These are phyloP conservation scores for Quercus lobata DNA, from an alignment of 331 rosid genomes.

Conservation along the genomic window DNA sequence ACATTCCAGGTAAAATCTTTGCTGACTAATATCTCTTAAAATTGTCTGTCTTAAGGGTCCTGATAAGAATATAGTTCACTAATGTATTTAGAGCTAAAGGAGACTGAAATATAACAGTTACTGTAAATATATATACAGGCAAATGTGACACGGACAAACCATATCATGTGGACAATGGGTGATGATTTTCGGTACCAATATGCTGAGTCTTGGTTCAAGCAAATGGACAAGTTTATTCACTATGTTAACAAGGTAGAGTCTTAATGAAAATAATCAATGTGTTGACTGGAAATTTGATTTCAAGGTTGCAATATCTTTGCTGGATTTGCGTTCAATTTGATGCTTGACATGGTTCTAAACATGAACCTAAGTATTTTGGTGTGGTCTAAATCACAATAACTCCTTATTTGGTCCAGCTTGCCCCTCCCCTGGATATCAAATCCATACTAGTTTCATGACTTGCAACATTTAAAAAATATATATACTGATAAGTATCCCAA, in stretches of 20 bases:
- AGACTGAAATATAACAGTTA: background rate
- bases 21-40: background rate
- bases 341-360: background rate
- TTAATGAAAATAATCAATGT: background rate
- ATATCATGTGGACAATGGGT: slow-evolving; percentile 98
- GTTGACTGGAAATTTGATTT: background rate
- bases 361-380: background rate
- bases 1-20: slow-evolving; percentile 33
- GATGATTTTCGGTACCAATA: slow-evolving; percentile 88
- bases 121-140: slow-evolving; percentile 43
- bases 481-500: too few relatives aligned
- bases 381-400: background rate
- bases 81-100: background rate
- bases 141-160: slow-evolving; percentile 79
- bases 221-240: slow-evolving; percentile 89
- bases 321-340: background rate
- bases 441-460: background rate
- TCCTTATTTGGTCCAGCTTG: background rate
- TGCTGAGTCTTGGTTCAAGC: slow-evolving; percentile 91
- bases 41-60: background rate
- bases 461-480: too few relatives aligned
- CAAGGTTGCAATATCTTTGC: background rate
- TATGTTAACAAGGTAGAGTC: slow-evolving; percentile 70
- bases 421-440: background rate
- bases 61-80: background rate